These are phyloP conservation scores for Euphorbia pulcherrima DNA, from an alignment of 345 rosid species.

Conservation along the genomic window DNA sequence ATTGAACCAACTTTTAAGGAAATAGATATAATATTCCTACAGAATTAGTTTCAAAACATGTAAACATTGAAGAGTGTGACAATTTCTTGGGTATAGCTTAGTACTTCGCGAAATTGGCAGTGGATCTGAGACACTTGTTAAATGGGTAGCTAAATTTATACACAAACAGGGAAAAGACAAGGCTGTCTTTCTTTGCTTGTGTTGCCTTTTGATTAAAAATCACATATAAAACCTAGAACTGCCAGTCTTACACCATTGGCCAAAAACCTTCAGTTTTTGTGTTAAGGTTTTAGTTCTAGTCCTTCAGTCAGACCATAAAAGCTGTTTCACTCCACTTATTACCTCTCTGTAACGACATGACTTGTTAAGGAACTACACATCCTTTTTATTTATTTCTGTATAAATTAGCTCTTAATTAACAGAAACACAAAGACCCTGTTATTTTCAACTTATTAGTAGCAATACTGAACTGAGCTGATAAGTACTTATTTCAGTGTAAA, in stretches of 20 bases:
- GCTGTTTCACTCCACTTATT: background rate
- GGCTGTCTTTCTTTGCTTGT: background rate
- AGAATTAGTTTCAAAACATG: background rate
- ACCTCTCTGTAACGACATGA: conserved; percentile 1
- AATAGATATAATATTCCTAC: too few relatives aligned
- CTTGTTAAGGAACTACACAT: background rate
- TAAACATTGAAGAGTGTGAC: background rate
- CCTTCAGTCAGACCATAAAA: conserved; percentile 3
- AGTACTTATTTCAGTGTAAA: too few relatives aligned
- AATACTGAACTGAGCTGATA: too few relatives aligned
- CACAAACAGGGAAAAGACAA: background rate
- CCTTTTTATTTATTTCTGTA: background rate
- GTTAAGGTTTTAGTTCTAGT: background rate
- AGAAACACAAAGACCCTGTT: too few relatives aligned
- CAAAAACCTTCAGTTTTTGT: conserved; percentile 6
- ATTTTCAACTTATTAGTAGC: too few relatives aligned
- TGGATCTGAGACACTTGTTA: conserved; percentile 9
- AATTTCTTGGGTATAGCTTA: background rate
- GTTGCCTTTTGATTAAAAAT: background rate
- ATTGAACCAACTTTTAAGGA: background rate
- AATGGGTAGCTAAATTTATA: background rate
- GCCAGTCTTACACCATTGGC: conserved; percentile 6
- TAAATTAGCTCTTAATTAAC: background rate
- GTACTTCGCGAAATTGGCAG: background rate
- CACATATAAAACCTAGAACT: background rate